A percentile compares a stretch with the other conserved stretches of the same genome.
Conservation (phyloP, 1,139 yeast species). For the Yamadazyma epiphylla region DNA sequence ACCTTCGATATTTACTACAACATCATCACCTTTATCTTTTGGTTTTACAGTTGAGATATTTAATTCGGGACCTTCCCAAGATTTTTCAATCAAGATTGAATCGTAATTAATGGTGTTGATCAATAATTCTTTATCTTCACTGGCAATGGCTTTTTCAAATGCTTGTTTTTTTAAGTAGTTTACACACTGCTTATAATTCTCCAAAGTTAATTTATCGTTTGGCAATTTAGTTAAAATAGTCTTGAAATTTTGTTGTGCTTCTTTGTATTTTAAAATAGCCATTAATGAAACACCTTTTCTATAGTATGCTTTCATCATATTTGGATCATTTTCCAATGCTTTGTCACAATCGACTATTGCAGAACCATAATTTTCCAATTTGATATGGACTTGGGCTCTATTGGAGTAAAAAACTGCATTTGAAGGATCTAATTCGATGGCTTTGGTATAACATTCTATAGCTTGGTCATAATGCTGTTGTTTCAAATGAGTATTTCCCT, state of each 20-base stretch:
- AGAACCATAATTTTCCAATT: constrained; percentile 79
- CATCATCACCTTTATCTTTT: constrained; percentile 14
- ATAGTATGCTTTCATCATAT: constrained; percentile 72
- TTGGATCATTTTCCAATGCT: constrained; percentile 66
- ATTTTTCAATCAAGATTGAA: constrained; percentile 50
- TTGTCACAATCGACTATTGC: constrained; percentile 75
- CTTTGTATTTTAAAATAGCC: constrained; percentile 73
- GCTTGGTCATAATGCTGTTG: constrained; percentile 65
- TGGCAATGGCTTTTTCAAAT: constrained; percentile 84
- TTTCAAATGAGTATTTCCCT: constrained; percentile 72
- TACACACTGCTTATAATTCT: constrained; percentile 61
- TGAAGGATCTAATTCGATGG: constrained; percentile 65
- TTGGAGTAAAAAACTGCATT: constrained; percentile 79
- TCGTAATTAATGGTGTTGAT: constrained; percentile 45
- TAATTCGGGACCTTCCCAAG: constrained; percentile 64
- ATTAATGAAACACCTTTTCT: constrained; percentile 81
- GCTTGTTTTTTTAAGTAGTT: constrained; percentile 69
- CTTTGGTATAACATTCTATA: constrained; percentile 65
- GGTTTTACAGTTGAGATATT: constrained; percentile 30
- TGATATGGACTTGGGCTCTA: constrained; percentile 87
- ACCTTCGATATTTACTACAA: constrained; percentile 27
- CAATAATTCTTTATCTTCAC: constrained; percentile 42
- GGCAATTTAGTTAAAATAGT: constrained; percentile 62
- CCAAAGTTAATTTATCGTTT: constrained; percentile 63
- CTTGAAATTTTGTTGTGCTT: constrained; percentile 70